These are phyloP conservation scores for Naganishia sp. DNA, from an alignment of 1,284 basidiomycete genomes.

Conservation along the genomic window DNA sequence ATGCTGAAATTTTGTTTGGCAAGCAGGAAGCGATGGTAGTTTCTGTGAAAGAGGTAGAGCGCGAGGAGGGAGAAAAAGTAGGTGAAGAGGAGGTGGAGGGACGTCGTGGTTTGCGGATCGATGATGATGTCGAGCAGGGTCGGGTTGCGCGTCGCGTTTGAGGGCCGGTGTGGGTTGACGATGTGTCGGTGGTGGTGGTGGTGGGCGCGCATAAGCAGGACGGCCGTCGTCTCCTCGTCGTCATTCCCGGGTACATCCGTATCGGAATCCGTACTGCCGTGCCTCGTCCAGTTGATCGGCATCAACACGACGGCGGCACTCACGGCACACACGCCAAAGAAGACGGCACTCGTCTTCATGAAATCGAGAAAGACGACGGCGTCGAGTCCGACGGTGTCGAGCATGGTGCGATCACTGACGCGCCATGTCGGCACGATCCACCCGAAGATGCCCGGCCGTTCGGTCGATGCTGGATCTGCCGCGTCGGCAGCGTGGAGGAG, in stretches of 20 bases:
- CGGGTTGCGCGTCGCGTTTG: constrained; percentile 33
- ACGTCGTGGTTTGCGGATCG: constrained; percentile 80
- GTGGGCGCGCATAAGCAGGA: neutral
- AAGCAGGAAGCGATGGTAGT: constrained; percentile 86
- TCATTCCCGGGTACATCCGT: constrained; percentile 60
- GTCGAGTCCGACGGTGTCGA: constrained; percentile 94
- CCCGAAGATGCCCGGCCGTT: constrained; percentile 66
- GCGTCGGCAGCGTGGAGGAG: constrained; percentile 74
- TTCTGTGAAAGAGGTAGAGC: constrained; percentile 80
- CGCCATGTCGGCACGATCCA: constrained; percentile 92
- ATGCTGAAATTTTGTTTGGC: constrained; percentile 89
- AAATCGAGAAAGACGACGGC: constrained; percentile 93
- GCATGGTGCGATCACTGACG: constrained; percentile 83
- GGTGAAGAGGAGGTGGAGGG: constrained; percentile 86
- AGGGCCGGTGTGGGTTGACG: constrained; percentile 20
- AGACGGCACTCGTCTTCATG: constrained; percentile 89
- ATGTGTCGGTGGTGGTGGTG: constrained; percentile 15
- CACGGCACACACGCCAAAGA: constrained; percentile 77
- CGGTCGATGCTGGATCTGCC: constrained; percentile 54
- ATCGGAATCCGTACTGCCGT: constrained; percentile 68
- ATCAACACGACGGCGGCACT: constrained; percentile 78
- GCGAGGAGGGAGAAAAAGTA: constrained; percentile 87
- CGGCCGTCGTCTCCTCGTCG: constrained; percentile 1
- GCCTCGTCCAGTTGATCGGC: constrained; percentile 76
- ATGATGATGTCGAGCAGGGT: constrained; percentile 67